Conservation (phyloP, 2,329 filamentous ascomycete species). For the Colletotrichum lindemuthianum region DNA sequence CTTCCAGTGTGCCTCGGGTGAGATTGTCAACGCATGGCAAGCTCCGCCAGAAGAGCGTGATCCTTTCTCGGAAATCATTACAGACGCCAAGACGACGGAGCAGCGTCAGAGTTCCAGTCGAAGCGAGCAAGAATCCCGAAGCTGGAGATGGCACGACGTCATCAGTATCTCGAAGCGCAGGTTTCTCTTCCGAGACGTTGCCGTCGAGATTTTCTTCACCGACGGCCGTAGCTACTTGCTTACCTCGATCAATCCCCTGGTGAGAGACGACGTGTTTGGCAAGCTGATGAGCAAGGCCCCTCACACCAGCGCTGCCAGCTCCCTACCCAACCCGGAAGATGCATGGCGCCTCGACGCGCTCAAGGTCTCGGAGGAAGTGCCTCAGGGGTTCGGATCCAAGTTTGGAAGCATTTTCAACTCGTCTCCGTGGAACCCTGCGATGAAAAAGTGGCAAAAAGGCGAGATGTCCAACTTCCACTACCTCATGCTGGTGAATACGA, state of each 20-base stretch:
- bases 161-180: conserved; percentile 95
- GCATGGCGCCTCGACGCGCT: conserved; percentile 91
- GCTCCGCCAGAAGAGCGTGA: conserved; percentile 92
- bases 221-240: conserved; percentile 95
- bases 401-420: conserved; percentile 93
- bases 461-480: conserved; percentile 99
- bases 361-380: conserved; percentile 69
- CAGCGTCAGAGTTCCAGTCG: conserved; percentile 68
- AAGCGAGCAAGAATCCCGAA: conserved; percentile 82
- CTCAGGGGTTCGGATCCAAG: conserved; percentile 79
- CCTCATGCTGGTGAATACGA: conserved; percentile 97
- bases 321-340: conserved; percentile 82
- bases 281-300: conserved; percentile 83
- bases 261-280: conserved; percentile 82
- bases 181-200: conserved; percentile 94
- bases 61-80: conserved; percentile 93
- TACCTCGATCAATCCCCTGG: conserved; percentile 78
- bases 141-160: conserved; percentile 94
- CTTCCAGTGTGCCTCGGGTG: conserved; percentile 92
- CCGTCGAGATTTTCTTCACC: conserved; percentile 96
- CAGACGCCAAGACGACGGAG: conserved; percentile 71
- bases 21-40: conserved; percentile 97
- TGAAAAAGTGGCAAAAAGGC: conserved; percentile 89
- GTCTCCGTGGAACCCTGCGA: conserved; percentile 82
- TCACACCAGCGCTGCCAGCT: conserved; percentile 76